Base-by-base conservation (phyloP, 331 rosid genomes). In the Phaseolus coccineus region DNA sequence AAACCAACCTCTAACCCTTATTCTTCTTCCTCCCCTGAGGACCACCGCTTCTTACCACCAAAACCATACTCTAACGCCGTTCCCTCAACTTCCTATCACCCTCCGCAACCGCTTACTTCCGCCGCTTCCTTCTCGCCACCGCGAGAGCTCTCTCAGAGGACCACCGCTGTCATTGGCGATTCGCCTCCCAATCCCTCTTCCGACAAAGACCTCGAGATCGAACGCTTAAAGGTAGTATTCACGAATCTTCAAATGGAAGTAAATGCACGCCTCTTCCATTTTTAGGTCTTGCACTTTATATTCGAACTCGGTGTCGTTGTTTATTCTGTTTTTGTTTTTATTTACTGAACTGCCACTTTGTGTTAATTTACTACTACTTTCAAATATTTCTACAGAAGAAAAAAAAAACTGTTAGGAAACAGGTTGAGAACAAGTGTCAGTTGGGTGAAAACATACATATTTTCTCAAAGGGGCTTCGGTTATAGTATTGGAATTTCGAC, bases 111-210 rank as follows among this genome's bases (percentile, higher is more conserved):
- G 37, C 79, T 0, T 13, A 64, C 61, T 50, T 55, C 78, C 0
- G 14, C 6, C 46, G 1, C 56, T 15, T 65, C 75, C 53, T 87
- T 80, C 80, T 91, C 97, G n/a, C 97, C 98, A 27, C 98, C 98
- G 0, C 94, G 92, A 37, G 90, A 87, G 80, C 96, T 94, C 69
- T 89, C 98, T 69, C 96, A 91, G 77, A 75, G 92, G 57, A 8
- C 80, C 63, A 12, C 46, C 52, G 10, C 14, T 55, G 2, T 55
- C 62, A 9, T 27, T 33, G 75, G 59, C 15, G 83, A 81, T 28
- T 47, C 81, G 69, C 56, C 73, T 47, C 58, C 81, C 8, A 80
- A 83, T 59, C 56, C 61, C 51, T 87, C 46, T 13, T 58, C 69
- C 25, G 89, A 85, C 4, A 86, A 88, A 31, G 91, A 94, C n/a